Conservation (phyloP, 2,329 filamentous ascomycete species). For the Colletotrichum lentis region DNA sequence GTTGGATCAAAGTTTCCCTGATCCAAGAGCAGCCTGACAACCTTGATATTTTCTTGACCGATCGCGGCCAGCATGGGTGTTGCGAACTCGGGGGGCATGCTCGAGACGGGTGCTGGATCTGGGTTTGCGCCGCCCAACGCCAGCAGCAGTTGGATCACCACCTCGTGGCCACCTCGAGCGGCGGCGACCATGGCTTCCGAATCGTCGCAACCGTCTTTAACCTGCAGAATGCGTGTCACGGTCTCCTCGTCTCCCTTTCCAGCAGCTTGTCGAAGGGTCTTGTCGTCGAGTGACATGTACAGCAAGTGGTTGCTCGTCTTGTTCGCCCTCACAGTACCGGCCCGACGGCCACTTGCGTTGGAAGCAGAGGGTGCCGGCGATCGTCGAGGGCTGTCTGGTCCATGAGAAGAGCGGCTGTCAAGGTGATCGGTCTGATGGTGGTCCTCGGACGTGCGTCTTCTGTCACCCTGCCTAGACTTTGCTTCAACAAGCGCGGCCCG, state of each 20-base stretch:
- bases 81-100: conserved; percentile 73
- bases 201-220: conserved; percentile 71
- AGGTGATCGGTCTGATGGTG: conserved; percentile 58
- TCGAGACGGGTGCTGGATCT: conserved; percentile 73
- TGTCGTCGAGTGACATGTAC: conserved; percentile 70
- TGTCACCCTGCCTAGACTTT: conserved; percentile 63
- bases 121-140: conserved; percentile 71
- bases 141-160: conserved; percentile 81
- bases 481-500: conserved; percentile 71
- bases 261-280: conserved; percentile 67
- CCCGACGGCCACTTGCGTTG: conserved; percentile 56
- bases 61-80: conserved; percentile 96
- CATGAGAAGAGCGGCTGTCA: conserved; percentile 62
- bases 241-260: conserved; percentile 69
- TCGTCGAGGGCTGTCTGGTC: conserved; percentile 65
- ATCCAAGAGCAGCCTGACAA: conserved; percentile 80
- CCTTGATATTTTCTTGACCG: conserved; percentile 84
- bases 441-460: conserved; percentile 66
- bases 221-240: conserved; percentile 67
- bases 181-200: conserved; percentile 89
- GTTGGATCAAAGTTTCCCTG: conserved; percentile 85
- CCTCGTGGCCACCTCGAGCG: conserved; percentile 88
- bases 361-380: conserved; percentile 58
- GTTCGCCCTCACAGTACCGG: conserved; percentile 65
- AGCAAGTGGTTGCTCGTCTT: conserved; percentile 71